Evolutionary conservation across 2,329 filamentous ascomycete species (phyloP).

Genomic region (Aspergillus fumigatus): DNA sequence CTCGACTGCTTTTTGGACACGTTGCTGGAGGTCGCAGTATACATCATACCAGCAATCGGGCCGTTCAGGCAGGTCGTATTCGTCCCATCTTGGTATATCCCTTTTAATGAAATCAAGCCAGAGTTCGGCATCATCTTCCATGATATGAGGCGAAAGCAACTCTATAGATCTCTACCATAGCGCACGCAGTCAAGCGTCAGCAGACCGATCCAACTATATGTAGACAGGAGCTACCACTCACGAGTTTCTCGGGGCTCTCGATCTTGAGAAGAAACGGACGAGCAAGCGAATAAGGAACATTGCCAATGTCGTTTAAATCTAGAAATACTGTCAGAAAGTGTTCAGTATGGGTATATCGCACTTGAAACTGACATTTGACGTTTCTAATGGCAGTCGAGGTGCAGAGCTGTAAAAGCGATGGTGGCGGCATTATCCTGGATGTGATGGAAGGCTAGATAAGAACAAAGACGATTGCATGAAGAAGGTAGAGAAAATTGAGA

Average conservation of each 20-base stretch:
- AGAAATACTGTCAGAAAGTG: not conserved
- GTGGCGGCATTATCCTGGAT: constrained; percentile 28
- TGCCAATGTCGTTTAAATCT: constrained; percentile 66
- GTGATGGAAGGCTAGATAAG: constrained; percentile 9
- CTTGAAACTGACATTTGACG: constrained; percentile 30
- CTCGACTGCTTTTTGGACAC: constrained; percentile 54
- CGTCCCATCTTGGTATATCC: constrained; percentile 66
- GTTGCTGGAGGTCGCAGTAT: constrained; percentile 64
- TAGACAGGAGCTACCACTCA: constrained; percentile 26
- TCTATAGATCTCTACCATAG: constrained; percentile 57
- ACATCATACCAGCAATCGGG: constrained; percentile 71
- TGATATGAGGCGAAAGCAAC: constrained; percentile 69
- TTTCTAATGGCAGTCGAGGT: constrained; percentile 34
- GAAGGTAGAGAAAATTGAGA: not conserved
- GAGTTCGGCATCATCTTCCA: constrained; percentile 63
- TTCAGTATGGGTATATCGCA: not conserved
- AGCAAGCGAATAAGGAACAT: constrained; percentile 63
- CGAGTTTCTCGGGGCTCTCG: constrained; percentile 69
- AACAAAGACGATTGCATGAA: constrained; percentile 16
- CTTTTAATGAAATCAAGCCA: constrained; percentile 76
- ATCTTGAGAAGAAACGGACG: constrained; percentile 66
- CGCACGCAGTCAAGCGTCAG: not conserved
- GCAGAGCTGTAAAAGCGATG: constrained; percentile 32
- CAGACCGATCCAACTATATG: not conserved
- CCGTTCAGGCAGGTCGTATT: constrained; percentile 62